Evolutionary conservation across 176 grass and related monocot genomes (phyloP), one percentile per base, ranked within the genome.

Genomic region (Lolium perenne): DNA sequence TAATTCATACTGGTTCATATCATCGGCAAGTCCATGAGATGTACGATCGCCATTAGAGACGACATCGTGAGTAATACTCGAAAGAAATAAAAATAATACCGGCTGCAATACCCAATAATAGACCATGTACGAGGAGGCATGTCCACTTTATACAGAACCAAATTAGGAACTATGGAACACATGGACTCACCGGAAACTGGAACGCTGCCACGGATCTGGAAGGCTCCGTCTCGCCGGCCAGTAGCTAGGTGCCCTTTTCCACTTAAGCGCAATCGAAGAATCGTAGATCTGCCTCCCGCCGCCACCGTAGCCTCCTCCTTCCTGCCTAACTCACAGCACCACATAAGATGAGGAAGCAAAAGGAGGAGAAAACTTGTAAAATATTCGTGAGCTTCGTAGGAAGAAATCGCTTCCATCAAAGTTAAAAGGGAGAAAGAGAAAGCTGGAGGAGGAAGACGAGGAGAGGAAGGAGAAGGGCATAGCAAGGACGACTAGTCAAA

Each of bases 401-500:
- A 38, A 66, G 55, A 35, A 73, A 72, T 86, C 68, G 49, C 43
- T 71, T 12, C 32, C 32, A 35, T 35, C 20, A 68, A 67, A 38
- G 29, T 21, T 38, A 59, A 60, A 61, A 73, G 48, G 13, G 14
- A 58, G 17, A 10, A 57, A 76, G 48, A 65, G 62, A 51, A 45
- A 45, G 16, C 47, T 74, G 16, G 0, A 70, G 21, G 21, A 68
- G 40, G 32, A 60, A 4, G 38, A 70, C 40, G 32, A 74, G 17
- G 0, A 45, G 43, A 51, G 55, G 38, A 38, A 26, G 48, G 8
- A 70, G 22, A 29, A 38, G 23, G 62, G 29, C 59, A 46, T 21
- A 71, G 85, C 47, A 84, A 83, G 80, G 76, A 75, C 81, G 85
- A 75, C 81, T 32, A 22, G 89, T 91, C 85, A 91, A 87, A 91